These are phyloP conservation scores for Capsicum pubescens DNA, from an alignment of 257 asterid species.

Conservation along the genomic window DNA sequence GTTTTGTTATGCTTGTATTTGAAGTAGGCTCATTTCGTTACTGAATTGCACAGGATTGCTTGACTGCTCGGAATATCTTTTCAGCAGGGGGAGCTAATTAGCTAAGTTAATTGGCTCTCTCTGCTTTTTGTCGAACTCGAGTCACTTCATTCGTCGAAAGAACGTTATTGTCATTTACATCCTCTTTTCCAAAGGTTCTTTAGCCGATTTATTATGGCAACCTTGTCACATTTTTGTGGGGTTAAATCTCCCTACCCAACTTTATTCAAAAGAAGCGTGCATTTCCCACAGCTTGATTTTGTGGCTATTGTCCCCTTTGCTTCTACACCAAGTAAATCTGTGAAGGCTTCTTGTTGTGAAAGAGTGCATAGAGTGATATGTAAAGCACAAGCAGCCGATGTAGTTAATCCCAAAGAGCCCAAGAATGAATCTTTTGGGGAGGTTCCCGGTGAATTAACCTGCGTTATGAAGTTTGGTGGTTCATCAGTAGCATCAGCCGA, in stretches of 20 bases:
- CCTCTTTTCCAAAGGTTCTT: not conserved
- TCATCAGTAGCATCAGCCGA: constrained; percentile 78
- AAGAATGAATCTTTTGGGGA: constrained; percentile 40
- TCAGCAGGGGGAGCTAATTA: constrained; percentile 28
- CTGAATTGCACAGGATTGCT: constrained; percentile 18
- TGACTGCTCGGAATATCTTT: not conserved
- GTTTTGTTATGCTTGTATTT: constrained; percentile 18
- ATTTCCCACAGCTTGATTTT: constrained; percentile 39
- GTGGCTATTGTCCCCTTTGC: constrained; percentile 31
- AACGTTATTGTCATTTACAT: not conserved
- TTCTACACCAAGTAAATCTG: constrained; percentile 38
- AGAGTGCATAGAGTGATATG: constrained; percentile 41
- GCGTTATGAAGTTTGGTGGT: constrained; percentile 90
- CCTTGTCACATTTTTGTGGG: constrained; percentile 55
- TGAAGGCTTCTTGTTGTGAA: constrained; percentile 35
- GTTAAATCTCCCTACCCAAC: constrained; percentile 46
- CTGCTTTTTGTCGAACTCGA: constrained; percentile 1
- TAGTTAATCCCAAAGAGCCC: constrained; percentile 46
- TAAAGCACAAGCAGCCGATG: constrained; percentile 44
- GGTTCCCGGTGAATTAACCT: constrained; percentile 43
- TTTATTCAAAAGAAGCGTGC: constrained; percentile 36
- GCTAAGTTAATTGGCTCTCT: constrained; percentile 27
- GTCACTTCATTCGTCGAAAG: constrained; percentile 20
- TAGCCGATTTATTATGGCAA: constrained; percentile 43
- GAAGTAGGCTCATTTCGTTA: not conserved